Conservation (phyloP, 371 early-diverging fungal species). For the Parasitella parasitica region DNA sequence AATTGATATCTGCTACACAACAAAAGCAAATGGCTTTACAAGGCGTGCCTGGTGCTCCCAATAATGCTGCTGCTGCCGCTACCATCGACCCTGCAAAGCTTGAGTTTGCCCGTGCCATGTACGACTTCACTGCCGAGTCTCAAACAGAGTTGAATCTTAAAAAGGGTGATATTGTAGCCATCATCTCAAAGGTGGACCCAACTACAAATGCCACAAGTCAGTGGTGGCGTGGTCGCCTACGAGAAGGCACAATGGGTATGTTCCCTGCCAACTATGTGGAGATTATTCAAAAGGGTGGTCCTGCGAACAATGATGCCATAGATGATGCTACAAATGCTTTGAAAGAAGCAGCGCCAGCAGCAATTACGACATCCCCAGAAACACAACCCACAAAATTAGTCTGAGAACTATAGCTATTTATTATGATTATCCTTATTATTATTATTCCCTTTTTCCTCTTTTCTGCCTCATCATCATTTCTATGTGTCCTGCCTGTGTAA, state of each 20-base stretch:
- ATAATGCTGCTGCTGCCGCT: neutral
- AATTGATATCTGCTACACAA: slow-evolving; percentile 51
- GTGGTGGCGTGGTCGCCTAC: slow-evolving; percentile 93
- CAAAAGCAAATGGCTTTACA: slow-evolving; percentile 24
- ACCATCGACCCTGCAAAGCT: slow-evolving; percentile 53
- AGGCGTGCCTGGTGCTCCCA: neutral
- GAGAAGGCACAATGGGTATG: slow-evolving; percentile 81
- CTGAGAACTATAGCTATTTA: neutral
- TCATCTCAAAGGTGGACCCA: slow-evolving; percentile 74
- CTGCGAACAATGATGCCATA: neutral
- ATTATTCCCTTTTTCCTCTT: neutral
- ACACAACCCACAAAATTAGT: neutral
- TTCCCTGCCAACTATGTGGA: slow-evolving; percentile 91
- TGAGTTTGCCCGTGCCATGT: slow-evolving; percentile 88
- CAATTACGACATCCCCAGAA: neutral
- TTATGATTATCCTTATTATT: neutral
- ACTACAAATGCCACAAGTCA: slow-evolving; percentile 65
- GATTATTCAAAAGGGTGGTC: slow-evolving; percentile 31
- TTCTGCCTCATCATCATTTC: no score
- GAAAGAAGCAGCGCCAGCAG: neutral
- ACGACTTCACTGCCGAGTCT: slow-evolving; percentile 78
- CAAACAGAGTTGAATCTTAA: slow-evolving; percentile 79
- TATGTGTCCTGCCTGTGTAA: no score
- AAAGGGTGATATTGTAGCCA: slow-evolving; percentile 86
- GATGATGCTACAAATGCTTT: slow-evolving; percentile 1